A percentile compares a stretch with the other conserved stretches of the same genome.
Evolutionary conservation across 805 yeast species (phyloP).

Genomic region (Candida boidinii): DNA sequence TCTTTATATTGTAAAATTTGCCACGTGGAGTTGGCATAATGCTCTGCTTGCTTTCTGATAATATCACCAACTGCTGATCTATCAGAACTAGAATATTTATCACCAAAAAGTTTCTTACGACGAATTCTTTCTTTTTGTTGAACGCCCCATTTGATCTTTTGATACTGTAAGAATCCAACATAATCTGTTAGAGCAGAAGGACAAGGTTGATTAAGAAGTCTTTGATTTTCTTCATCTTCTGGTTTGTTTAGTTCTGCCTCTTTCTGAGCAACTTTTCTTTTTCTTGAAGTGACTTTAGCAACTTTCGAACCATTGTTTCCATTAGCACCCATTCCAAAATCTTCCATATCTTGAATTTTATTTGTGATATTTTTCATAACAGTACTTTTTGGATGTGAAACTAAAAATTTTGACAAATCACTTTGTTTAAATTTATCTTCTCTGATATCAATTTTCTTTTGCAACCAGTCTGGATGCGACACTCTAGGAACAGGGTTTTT

Average conservation of each 20-base stretch:
- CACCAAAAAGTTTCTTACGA: constrained; percentile 75
- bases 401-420: constrained; percentile 50
- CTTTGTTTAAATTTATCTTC: constrained; percentile 70
- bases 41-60: constrained; percentile 71
- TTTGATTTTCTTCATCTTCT: constrained; percentile 36
- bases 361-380: constrained; percentile 24
- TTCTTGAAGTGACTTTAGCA: constrained; percentile 39
- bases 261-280: constrained; percentile 28
- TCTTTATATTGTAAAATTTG: constrained; percentile 65
- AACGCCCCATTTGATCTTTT: constrained; percentile 80
- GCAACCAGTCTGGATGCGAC: constrained; percentile 90
- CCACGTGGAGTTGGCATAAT: constrained; percentile 75
- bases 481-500: constrained; percentile 92
- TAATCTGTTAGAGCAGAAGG: constrained; percentile 66
- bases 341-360: constrained; percentile 65
- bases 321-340: constrained; percentile 37
- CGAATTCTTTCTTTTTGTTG: constrained; percentile 68
- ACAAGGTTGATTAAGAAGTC: constrained; percentile 40
- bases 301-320: constrained; percentile 24
- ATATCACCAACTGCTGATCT: constrained; percentile 60
- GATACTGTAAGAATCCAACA: constrained; percentile 58
- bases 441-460: constrained; percentile 46
- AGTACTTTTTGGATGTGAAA: constrained; percentile 28
- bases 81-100: constrained; percentile 32
- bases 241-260: constrained; percentile 22